Base-by-base conservation (phyloP, 495 filamentous ascomycete species). In the Lepraria neglecta region DNA sequence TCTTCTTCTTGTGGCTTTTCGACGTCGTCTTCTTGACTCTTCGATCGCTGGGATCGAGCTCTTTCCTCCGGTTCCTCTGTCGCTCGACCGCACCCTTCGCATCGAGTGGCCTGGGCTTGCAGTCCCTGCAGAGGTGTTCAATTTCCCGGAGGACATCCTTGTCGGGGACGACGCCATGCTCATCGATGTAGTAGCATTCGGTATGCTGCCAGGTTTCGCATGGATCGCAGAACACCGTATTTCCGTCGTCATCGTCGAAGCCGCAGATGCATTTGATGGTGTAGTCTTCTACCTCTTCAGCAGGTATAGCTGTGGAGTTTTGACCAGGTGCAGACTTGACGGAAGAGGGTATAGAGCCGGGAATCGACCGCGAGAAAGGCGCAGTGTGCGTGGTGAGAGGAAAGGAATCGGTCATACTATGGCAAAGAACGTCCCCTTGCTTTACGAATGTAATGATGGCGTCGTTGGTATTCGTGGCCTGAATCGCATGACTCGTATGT, bases 151-250 rank as follows among this genome's bases (percentile, higher is more conserved):
- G 81, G 24, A 88, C 81, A 17, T 65, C 58, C 10, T 65, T 65
- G 27, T 42, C 44, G 44, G 90, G 92, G 48, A 95, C 86, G 42
- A 83, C 80, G 54, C 80, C 81, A 56, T 83, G 77, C 17, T 65
- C 46, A 21, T 65, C 63, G 14, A 51, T 33, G 54, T 88, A 85
- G 74, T 96, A 97, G 75, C 94, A 99, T 67, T 89, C 83, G 64
- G 95, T 92, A 74, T 99, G 94, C 74, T 99, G 94, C 94, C 94
- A 99, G 47, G 90, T 95, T 70, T 96, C 88, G 76, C 94, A 99
- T 60, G 76, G 78, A 71, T 99, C 94, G 80, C 94, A 99, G 75
- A 88, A 89, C 59, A 99, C 94, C 60, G 95, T 99, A 72, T 87
- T 90, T 69, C 95, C 94, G 78, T 99, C 94, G 80, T 97, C 94